Percentiles rank a stretch among this genome's conserved stretches.
phyloP scores from a whole-genome alignment of 768 basidiomycete genomes.

The Tremella yokohamensis region DNA sequence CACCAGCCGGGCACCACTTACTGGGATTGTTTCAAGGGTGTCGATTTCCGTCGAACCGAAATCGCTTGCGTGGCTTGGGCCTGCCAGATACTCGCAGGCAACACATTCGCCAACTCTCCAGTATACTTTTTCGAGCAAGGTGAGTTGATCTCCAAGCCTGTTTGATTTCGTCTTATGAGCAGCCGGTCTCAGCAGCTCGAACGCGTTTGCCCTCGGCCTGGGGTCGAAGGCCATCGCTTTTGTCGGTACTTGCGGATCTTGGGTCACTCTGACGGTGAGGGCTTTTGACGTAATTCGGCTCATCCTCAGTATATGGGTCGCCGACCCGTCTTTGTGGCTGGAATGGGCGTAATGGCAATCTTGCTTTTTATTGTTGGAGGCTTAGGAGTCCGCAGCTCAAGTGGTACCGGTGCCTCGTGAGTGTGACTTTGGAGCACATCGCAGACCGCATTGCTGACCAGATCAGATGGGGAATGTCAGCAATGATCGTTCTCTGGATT shows the following conservation, averaged over 20 bases:
- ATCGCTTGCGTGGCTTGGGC: conserved; percentile 54
- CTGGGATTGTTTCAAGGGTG: conserved; percentile 51
- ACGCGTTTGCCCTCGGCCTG: conserved; percentile 31
- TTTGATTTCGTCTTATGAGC: too few relatives aligned
- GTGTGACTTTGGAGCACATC: too few relatives aligned
- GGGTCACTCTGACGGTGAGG: conserved; percentile 30
- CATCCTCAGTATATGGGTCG: conserved; percentile 36
- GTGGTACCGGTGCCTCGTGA: too few relatives aligned
- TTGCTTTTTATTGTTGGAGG: too few relatives aligned
- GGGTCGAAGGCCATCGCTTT: conserved; percentile 38
- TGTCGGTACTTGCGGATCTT: conserved; percentile 31
- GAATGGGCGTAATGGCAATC: too few relatives aligned
- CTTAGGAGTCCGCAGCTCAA: too few relatives aligned
- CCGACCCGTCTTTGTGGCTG: conserved; percentile 24
- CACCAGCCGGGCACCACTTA: too few relatives aligned
- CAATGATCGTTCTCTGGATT: conserved; percentile 11
- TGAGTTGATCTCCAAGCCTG: too few relatives aligned
- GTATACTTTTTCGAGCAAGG: conserved; percentile 41
- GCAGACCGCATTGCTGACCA: too few relatives aligned
- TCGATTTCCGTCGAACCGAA: conserved; percentile 50
- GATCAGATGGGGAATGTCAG: conserved; percentile 7
- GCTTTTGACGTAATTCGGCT: too few relatives aligned
- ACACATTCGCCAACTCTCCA: conserved; percentile 26
- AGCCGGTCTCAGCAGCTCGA: conserved; percentile 31
- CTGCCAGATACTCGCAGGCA: conserved; percentile 39